A percentile compares a stretch with the other conserved stretches of the same genome.
phyloP scores from a whole-genome alignment of 2,329 filamentous ascomycete genomes.

The Epichloe brachyelytri region DNA sequence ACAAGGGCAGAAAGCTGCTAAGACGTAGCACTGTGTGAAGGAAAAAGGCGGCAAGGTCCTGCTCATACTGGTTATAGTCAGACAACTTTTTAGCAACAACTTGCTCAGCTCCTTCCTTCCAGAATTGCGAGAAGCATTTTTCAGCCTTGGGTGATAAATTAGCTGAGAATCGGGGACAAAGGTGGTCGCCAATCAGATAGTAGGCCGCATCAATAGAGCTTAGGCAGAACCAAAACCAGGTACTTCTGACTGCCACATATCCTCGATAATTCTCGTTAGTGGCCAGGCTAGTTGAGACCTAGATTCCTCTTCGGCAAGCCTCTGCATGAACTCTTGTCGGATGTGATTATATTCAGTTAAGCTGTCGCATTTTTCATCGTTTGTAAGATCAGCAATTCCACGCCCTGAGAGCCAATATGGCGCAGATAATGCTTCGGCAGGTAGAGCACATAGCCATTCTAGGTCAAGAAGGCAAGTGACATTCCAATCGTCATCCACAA shows the following conservation, averaged over 20 bases:
- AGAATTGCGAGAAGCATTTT: background rate
- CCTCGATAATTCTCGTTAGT: background rate
- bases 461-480: conserved; percentile 21
- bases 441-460: conserved; percentile 21
- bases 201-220: background rate
- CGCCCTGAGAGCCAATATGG: conserved; percentile 13
- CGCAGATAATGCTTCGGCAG: conserved; percentile 8
- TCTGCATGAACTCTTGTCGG: conserved; percentile 10
- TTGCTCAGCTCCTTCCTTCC: background rate
- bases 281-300: conserved; percentile 1
- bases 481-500: conserved; percentile 24
- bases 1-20: too few relatives aligned
- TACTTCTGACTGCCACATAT: conserved; percentile 3
- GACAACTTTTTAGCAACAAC: background rate
- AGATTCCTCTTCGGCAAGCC: conserved; percentile 9
- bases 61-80: conserved; percentile 1
- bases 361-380: background rate
- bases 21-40: too few relatives aligned
- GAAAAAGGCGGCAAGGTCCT: background rate
- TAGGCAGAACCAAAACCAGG: conserved; percentile 4
- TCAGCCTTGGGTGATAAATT: background rate
- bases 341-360: conserved; percentile 6
- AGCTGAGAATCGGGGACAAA: background rate
- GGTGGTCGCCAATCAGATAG: conserved; percentile 1
- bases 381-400: conserved; percentile 9